Evolutionary conservation across 352 stramenopile species (phyloP).

Genomic region (Phytophthora multivora): DNA sequence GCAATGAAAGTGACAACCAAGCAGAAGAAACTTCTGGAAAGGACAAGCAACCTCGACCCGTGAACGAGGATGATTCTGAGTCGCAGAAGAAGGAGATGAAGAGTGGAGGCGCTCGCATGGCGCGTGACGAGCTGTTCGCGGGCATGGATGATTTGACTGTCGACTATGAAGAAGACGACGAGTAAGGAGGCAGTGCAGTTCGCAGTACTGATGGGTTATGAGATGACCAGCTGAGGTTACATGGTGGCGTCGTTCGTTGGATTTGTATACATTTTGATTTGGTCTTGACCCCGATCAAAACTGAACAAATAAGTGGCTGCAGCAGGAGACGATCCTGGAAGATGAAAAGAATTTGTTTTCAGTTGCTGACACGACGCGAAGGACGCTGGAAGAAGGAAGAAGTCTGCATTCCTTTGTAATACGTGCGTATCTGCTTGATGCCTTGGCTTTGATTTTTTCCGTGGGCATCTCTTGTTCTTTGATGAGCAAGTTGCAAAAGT

Average conservation of each 20-base stretch:
- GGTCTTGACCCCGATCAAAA: constrained; percentile 12
- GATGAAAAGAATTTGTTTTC: constrained; percentile 8
- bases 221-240: constrained; percentile 8
- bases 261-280: constrained; percentile 36
- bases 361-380: constrained; percentile 15
- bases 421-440: constrained; percentile 48
- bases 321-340: constrained; percentile 22
- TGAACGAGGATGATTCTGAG: constrained; percentile 35
- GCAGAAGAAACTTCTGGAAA: constrained; percentile 27
- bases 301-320: constrained; percentile 16
- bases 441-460: constrained; percentile 36
- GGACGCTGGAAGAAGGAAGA: constrained; percentile 24
- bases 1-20: constrained; percentile 27
- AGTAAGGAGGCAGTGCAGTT: constrained; percentile 28
- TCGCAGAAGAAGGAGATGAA: constrained; percentile 39
- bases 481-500: constrained; percentile 24
- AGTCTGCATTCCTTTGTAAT: constrained; percentile 47
- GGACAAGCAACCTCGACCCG: constrained; percentile 24
- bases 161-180: constrained; percentile 85
- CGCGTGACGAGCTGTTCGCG: constrained; percentile 50
- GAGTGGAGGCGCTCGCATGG: constrained; percentile 32
- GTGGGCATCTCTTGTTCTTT: constrained; percentile 24
- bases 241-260: constrained; percentile 32
- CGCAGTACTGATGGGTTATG: constrained; percentile 23
- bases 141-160: constrained; percentile 82